Base-by-base conservation (phyloP, 2,329 filamentous ascomycete species). In the Colletotrichum sp. region DNA sequence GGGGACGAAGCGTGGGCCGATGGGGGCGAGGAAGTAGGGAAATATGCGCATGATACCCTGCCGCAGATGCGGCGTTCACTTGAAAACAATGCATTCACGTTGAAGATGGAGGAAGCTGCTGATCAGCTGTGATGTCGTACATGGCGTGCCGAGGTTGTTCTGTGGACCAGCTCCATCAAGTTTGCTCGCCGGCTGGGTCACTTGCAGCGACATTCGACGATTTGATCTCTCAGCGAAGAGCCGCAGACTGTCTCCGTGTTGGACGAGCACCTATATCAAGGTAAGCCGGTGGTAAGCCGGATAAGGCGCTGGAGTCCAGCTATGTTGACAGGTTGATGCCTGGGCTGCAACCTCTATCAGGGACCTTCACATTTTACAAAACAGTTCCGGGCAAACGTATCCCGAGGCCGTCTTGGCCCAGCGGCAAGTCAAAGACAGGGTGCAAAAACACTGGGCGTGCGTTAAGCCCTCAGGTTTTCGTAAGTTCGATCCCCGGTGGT, bases 1-100 rank as follows among this genome's bases (percentile, higher is more conserved):
- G 8, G 83, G 80, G 28, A 70, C 43, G 52, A 77, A 77, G 74
- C 64, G 75, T 9, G 70, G 72, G 57, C 55, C 55, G 26, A 64
- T 71, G 32, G 67, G 69, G 13, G 70, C 16, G 26, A 72, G 67
- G 39, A 64, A 71, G 67, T 57, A 52, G 36, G 18, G 52, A 48
- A 36, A 21, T 70, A 68, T 24, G 64, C 15, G 24, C 26, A 77
- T 77, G 77, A 78, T 78, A 78, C 77, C 77, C 77, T 52, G 77
- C 69, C 67, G 72, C 28, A 61, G 36, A 64, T 28, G 63, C 43
- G 43, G 43, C n/a, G 10, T 52, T 52, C n/a, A 52, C 43, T 52
- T 52, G 18, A 52, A n/a, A 52, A 52, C 43, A 52, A 13, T 52
- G 43, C n/a, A 52, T 52, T 52, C 43, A 52, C n/a, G n/a, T 52